Evolutionary conservation across 441 rosid genomes (phyloP).

Genomic region (Gossypium trilobum): DNA sequence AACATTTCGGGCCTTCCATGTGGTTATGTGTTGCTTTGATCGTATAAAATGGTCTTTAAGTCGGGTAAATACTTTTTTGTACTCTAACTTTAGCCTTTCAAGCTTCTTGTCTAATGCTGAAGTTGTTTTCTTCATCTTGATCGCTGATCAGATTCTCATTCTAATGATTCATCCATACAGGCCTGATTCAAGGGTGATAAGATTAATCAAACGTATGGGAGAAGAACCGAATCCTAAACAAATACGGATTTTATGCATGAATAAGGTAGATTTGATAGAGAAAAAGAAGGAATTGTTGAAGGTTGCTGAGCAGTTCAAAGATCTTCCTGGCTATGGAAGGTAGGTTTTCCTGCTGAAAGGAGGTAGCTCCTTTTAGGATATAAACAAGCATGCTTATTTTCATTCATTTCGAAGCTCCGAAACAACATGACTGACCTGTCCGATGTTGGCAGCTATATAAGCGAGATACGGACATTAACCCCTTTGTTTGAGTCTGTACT

Average conservation of each 20-base stretch:
- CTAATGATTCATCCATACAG: constrained; percentile 25
- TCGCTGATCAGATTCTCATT: neutral
- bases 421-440: no score
- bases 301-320: constrained; percentile 67
- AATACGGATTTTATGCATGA: constrained; percentile 72
- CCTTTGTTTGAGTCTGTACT: no score
- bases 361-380: neutral
- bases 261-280: constrained; percentile 76
- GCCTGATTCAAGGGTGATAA: constrained; percentile 75
- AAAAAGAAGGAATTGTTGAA: constrained; percentile 70
- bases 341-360: constrained; percentile 17
- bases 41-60: neutral
- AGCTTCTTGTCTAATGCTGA: neutral
- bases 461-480: no score
- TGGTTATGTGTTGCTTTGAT: neutral
- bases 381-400: neutral
- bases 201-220: constrained; percentile 62
- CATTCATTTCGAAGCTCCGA: no score
- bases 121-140: neutral
- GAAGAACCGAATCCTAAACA: constrained; percentile 52
- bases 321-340: constrained; percentile 83
- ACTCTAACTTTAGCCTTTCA: neutral
- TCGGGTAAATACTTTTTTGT: neutral
- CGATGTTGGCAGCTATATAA: no score
- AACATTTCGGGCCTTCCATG: neutral